phyloP scores from a whole-genome alignment of 805 yeast species.

The Maudiozyma barnettii region DNA sequence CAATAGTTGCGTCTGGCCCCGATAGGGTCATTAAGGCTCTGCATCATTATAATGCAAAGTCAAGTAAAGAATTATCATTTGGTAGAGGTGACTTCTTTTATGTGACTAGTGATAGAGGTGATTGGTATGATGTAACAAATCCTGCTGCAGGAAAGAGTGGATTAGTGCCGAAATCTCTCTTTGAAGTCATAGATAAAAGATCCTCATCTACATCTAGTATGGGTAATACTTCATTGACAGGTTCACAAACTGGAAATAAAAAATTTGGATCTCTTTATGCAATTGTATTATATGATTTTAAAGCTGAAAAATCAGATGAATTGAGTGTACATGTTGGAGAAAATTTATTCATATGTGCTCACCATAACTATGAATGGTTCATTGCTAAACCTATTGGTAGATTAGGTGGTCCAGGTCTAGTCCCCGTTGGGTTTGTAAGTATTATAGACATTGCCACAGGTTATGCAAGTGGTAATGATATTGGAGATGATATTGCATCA shows the following conservation, averaged over 20 bases:
- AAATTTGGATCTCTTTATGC: constrained; percentile 57
- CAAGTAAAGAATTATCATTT: constrained; percentile 73
- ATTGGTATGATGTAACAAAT: constrained; percentile 84
- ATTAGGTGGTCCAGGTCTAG: constrained; percentile 93
- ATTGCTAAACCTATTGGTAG: constrained; percentile 94
- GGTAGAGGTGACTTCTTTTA: constrained; percentile 81
- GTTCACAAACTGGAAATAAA: constrained; percentile 6
- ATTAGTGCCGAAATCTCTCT: constrained; percentile 77
- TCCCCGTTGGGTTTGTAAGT: constrained; percentile 85
- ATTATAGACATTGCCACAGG: constrained; percentile 68
- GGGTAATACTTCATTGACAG: background rate
- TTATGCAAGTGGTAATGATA: constrained; percentile 45
- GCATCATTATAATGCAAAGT: constrained; percentile 66
- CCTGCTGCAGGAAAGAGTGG: constrained; percentile 74
- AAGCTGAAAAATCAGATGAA: constrained; percentile 73
- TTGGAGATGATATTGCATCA: constrained; percentile 47
- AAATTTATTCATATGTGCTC: constrained; percentile 87
- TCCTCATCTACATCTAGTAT: constrained; percentile 20
- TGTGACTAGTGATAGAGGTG: constrained; percentile 54
- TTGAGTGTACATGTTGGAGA: constrained; percentile 79
- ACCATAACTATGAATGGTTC: constrained; percentile 94
- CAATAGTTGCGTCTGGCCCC: constrained; percentile 32
- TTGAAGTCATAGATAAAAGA: constrained; percentile 64
- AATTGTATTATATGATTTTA: constrained; percentile 74
- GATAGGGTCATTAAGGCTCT: constrained; percentile 77